Base-by-base conservation (phyloP, 192 early-diverging fungal genomes). In the Entrophospora sp. region DNA sequence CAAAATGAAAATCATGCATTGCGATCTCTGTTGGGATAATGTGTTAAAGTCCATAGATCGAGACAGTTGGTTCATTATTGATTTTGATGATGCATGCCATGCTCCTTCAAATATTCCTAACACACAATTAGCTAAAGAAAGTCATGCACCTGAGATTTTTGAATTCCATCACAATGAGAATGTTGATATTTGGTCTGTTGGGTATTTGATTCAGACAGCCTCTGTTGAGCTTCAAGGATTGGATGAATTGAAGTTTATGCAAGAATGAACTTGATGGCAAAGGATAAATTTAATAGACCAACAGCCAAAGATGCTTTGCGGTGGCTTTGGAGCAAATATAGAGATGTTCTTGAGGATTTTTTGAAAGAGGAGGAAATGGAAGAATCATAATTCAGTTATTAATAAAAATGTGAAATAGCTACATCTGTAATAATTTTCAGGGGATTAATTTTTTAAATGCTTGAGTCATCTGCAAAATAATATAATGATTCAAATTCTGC, bases 161-260 rank as follows among this genome's bases (percentile, higher is more conserved):
- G 14, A 52, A 52, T 9, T 12, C 5, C 0, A 25, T 52, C 24
- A 52, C 3, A 52, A 52, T 52, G 49, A 52, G 25, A 52, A 20
- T 25, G 24, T 52, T 52, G 49, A 51, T 22, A 52, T 52, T 12
- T 52, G 49, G 49, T 52, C 49, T 52, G 49, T 52, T 25, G 24
- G 42, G 18, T 43, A 43, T 43, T 18, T 43, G 1, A 43, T 43
- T 43, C 13, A 18, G 3, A 43, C 42, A 43, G 42, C 42, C 42
- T n/a, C n/a, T n/a, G n/a, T n/a, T n/a, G n/a, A n/a, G n/a, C n/a
- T n/a, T n/a, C n/a, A n/a, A n/a, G n/a, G 18, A 43, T 3, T 43
- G 18, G 18, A 18, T 42, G 16, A 42, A 10, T n/a, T n/a, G n/a
- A n/a, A n/a, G n/a, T n/a, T n/a, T 42, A 42, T 16, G 40, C 40